Evolutionary conservation across 176 grass and related monocot species (phyloP), one percentile per base, ranked within the genome.

Genomic region (Eragrostis curvula): DNA sequence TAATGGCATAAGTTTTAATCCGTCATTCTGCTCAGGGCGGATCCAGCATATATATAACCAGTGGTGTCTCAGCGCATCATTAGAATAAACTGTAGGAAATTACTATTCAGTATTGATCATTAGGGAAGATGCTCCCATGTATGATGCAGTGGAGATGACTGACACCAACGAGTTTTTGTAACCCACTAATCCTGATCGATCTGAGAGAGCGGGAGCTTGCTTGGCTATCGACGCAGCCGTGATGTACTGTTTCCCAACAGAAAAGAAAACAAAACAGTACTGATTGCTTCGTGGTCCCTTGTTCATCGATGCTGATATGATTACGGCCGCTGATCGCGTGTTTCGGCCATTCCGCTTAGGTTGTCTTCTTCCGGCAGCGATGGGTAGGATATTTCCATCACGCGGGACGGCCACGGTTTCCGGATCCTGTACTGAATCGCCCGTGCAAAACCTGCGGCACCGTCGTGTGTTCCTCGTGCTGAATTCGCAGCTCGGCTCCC

Each of bases 381-480:
- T 1, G 15, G 66, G 17, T 3, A 24, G 2, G 55, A 27, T 6
- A 2, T 17, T 53, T 28, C 0, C 17, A 12, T 24, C 56, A 82
- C 57, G 44, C 43, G 71, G 61, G 21, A 9, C 20, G 7, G 48
- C 49, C 61, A 66, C 40, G 16, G 2, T 23, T 3, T 17, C n/a
- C 18, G 59, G 59, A 75, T 74, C 81, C 13, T 44, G 47, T 27
- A 7, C 47, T 12, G 60, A 53, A 29, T 27, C 70, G 12, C 20
- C 27, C 48, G 66, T 81, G 65, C 64, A 18, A 16, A 68, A 30
- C 47, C 59, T 6, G n/a, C n/a, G 8, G 17, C 47, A 32, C 36
- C 72, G 28, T 66, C 49, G 72, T 58, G 72, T 58, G 72, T 68
- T 77, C 72, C 63, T 40, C 82, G 63, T 68, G 82, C 50, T 20